Percentiles rank a stretch among this genome's conserved stretches.
phyloP scores from a whole-genome alignment of 495 filamentous ascomycete genomes.

The Pseudevernia furfuracea region DNA sequence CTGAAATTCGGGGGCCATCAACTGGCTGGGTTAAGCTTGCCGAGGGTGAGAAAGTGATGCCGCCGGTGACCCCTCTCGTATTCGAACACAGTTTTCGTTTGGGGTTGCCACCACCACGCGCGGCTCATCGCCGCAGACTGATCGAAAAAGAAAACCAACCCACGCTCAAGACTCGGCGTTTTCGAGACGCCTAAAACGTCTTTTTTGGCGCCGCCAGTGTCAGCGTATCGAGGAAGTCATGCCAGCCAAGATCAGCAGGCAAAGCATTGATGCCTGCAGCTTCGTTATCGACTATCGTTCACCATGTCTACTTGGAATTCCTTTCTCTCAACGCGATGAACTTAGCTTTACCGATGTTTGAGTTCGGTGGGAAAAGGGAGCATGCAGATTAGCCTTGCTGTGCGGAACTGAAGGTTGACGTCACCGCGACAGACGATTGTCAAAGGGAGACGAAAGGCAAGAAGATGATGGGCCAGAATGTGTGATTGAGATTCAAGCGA shows the following conservation, averaged over 20 bases:
- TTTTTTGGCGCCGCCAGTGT: neutral
- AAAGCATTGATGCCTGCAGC: neutral
- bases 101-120: neutral
- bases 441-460: neutral
- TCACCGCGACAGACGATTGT: neutral
- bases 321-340: neutral
- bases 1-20: neutral
- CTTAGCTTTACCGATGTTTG: neutral
- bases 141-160: neutral
- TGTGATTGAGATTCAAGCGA: too few relatives aligned
- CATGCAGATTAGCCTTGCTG: neutral
- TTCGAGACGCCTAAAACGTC: neutral
- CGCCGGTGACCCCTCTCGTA: neutral
- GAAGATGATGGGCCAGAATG: neutral
- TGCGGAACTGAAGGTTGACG: neutral
- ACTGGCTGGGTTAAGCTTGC: constrained; percentile 1
- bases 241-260: neutral
- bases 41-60: neutral
- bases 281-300: neutral
- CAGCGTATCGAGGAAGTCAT: neutral
- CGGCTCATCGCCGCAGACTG: neutral
- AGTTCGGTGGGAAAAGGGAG: neutral
- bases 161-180: neutral
- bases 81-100: neutral
- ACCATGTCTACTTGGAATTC: neutral